These are phyloP conservation scores for Oryza officinalis DNA, from an alignment of 176 grass and related monocot genomes.

Conservation along the genomic window DNA sequence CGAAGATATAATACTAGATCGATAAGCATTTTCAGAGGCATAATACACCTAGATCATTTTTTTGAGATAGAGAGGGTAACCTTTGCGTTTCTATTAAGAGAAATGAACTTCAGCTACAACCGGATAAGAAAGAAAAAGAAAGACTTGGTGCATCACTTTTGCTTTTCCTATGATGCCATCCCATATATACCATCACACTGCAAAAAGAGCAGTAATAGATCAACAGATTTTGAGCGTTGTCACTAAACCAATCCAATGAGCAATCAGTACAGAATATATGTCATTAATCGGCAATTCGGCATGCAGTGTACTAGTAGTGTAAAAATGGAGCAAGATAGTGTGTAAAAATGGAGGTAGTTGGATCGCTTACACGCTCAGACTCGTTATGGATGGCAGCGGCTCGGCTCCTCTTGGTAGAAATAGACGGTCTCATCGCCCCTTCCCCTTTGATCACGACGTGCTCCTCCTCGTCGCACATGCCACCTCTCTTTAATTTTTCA, in stretches of 20 bases:
- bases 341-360: not conserved
- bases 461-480: constrained; percentile 55
- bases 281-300: not conserved
- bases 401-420: constrained; percentile 71
- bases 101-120: not conserved
- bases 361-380: constrained; percentile 95
- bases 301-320: not conserved
- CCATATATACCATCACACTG: not conserved
- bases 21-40: not conserved
- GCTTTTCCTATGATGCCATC: not conserved
- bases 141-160: not conserved
- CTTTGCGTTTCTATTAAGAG: not conserved
- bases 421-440: constrained; percentile 42
- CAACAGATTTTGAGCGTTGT: no score
- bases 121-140: not conserved
- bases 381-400: constrained; percentile 83
- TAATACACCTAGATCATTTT: not conserved
- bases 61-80: not conserved
- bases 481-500: constrained; percentile 50
- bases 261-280: not conserved
- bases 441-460: constrained; percentile 42
- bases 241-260: not conserved
- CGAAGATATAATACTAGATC: no score
- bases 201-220: not conserved
- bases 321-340: no score